Conservation (phyloP, 192 early-diverging fungal species). For the Funneliformis geosporum region DNA sequence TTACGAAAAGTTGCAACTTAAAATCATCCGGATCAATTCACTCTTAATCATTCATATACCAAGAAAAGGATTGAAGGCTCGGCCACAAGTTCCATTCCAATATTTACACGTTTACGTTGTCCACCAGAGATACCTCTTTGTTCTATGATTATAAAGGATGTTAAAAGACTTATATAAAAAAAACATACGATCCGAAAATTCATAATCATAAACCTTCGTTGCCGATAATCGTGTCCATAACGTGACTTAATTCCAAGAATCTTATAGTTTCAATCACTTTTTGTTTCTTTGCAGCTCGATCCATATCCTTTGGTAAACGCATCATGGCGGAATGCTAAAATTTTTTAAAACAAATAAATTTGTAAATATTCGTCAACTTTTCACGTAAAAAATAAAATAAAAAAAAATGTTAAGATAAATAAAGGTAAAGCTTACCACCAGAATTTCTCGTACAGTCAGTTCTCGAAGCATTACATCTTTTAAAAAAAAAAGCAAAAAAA, state of each 20-base stretch:
- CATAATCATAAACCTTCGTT: conserved; percentile 39
- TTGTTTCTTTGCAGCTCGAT: conserved; percentile 45
- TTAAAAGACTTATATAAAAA: not conserved
- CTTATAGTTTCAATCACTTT: conserved; percentile 59
- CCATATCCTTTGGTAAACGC: conserved; percentile 54
- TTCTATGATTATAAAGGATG: conserved; percentile 32
- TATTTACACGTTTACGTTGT: conserved; percentile 75
- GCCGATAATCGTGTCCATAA: conserved; percentile 57
- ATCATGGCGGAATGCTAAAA: conserved; percentile 62
- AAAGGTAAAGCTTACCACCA: conserved; percentile 34
- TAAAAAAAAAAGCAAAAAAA: not conserved
- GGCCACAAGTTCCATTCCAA: conserved; percentile 69
- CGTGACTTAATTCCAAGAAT: conserved; percentile 58
- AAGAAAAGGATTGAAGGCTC: conserved; percentile 65
- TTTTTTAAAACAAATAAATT: not conserved
- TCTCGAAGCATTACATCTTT: conserved; percentile 60
- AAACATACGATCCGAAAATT: not conserved
- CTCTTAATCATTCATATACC: not conserved
- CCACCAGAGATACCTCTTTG: conserved; percentile 70
- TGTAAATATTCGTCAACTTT: not conserved
- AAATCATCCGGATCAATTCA: not conserved
- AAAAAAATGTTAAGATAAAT: not conserved
- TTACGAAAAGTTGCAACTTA: not conserved
- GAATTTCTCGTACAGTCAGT: conserved; percentile 65
- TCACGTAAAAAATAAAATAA: no score